Conservation (phyloP, 441 rosid genomes). For the Adansonia rubrostipa region DNA sequence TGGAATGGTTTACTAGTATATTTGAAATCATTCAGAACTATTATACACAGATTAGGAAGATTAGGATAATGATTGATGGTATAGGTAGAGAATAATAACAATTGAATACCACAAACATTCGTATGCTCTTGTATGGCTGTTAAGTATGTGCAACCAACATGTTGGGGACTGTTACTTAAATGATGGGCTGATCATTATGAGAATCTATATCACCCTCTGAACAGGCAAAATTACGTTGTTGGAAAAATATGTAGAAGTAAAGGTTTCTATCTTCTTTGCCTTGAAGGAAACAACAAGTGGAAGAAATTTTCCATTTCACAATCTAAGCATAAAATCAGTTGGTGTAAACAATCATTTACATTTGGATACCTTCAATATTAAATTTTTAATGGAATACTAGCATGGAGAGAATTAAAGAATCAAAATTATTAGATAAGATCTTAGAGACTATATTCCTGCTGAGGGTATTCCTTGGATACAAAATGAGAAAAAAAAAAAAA, state of each 20-base stretch:
- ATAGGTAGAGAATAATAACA: neutral
- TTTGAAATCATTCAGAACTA: neutral
- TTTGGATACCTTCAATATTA: neutral
- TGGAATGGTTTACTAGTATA: conserved; percentile 6
- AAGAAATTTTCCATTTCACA: neutral
- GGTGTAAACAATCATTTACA: neutral
- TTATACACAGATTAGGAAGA: conserved; percentile 3
- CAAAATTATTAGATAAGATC: neutral
- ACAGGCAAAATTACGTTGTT: conserved; percentile 1
- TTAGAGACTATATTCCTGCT: conserved; percentile 6
- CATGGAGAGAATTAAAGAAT: neutral
- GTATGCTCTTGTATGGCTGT: neutral
- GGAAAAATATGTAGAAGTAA: neutral
- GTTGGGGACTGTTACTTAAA: conserved; percentile 5
- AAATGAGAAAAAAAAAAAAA: neutral
- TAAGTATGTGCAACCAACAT: neutral
- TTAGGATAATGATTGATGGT: neutral
- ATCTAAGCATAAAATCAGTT: neutral
- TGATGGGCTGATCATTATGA: conserved; percentile 7
- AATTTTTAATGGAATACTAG: neutral
- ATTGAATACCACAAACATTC: neutral
- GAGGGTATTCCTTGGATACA: neutral
- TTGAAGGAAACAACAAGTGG: neutral
- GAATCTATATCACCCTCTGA: neutral
- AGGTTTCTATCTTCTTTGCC: neutral